A percentile compares a stretch with the other conserved stretches of the same genome.
Evolutionary conservation across 768 basidiomycete species (phyloP).

Genomic region (Termitomyces sp.): DNA sequence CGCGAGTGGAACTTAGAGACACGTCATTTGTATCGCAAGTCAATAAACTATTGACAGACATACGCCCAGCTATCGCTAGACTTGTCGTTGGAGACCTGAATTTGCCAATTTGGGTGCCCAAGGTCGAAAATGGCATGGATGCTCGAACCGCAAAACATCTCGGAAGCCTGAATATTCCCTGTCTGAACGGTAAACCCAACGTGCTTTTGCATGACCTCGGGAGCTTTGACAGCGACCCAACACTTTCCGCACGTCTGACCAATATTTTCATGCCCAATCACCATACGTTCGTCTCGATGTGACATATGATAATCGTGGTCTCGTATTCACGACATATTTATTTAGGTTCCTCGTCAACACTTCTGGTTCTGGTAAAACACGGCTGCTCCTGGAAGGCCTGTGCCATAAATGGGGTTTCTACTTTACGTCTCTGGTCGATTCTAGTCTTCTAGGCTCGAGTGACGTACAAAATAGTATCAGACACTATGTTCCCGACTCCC

Average conservation of each 20-base stretch:
- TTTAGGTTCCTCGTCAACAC: slow-evolving; percentile 43
- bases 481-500: slow-evolving; percentile 30
- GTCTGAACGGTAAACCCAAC: slow-evolving; percentile 34
- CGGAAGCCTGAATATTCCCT: slow-evolving; percentile 27
- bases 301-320: background rate
- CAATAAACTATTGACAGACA: slow-evolving; percentile 20
- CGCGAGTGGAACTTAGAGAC: slow-evolving; percentile 13
- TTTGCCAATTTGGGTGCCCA: slow-evolving; percentile 29
- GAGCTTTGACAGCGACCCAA: slow-evolving; percentile 28
- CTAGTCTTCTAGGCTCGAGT: slow-evolving; percentile 38
- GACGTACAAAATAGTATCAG: slow-evolving; percentile 40
- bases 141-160: slow-evolving; percentile 23
- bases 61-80: slow-evolving; percentile 26
- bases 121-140: slow-evolving; percentile 14
- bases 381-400: slow-evolving; percentile 40
- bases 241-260: slow-evolving; percentile 27
- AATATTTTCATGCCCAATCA: slow-evolving; percentile 42
- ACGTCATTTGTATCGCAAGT: slow-evolving; percentile 15
- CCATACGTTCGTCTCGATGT: slow-evolving; percentile 31
- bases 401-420: slow-evolving; percentile 45
- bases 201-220: slow-evolving; percentile 39
- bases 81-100: slow-evolving; percentile 29
- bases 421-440: slow-evolving; percentile 41
- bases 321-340: background rate
- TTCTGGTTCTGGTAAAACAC: slow-evolving; percentile 44